Percentiles rank a stretch among this genome's conserved stretches.
Conservation (phyloP, 805 yeast species). For the Sungouiozyma intestinalis region DNA sequence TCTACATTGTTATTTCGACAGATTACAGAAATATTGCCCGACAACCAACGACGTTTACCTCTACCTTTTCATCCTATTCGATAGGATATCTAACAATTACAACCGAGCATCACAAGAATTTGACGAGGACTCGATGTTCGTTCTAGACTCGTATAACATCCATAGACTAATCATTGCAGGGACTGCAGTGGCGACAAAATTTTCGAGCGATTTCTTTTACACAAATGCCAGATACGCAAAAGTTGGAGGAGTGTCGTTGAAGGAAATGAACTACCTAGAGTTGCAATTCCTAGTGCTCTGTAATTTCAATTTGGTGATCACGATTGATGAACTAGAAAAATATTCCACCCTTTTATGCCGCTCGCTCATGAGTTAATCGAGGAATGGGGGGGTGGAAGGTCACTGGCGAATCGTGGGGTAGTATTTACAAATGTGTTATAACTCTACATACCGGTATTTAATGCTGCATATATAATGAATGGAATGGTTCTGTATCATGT, state of each 20-base stretch:
- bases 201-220: slow-evolving; percentile 88
- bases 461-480: no score
- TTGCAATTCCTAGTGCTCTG: slow-evolving; percentile 74
- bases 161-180: slow-evolving; percentile 92
- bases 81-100: slow-evolving; percentile 71
- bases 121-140: slow-evolving; percentile 41
- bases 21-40: slow-evolving; percentile 94
- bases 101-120: slow-evolving; percentile 10
- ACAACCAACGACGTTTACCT: slow-evolving; percentile 96
- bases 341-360: slow-evolving; percentile 79
- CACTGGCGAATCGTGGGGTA: no score
- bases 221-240: slow-evolving; percentile 91
- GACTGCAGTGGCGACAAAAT: slow-evolving; percentile 89
- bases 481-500: no score
- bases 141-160: slow-evolving; percentile 91
- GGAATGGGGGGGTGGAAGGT: no score
- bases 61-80: slow-evolving; percentile 84
- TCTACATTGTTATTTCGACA: slow-evolving; percentile 74
- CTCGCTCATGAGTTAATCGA: slow-evolving; percentile 30
- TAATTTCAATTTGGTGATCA: slow-evolving; percentile 80
- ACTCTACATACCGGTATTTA: no score
- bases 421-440: no score
- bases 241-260: slow-evolving; percentile 89
- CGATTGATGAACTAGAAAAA: slow-evolving; percentile 80
- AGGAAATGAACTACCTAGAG: slow-evolving; percentile 86